Percentiles rank a stretch among this genome's conserved stretches.
phyloP scores from a whole-genome alignment of 768 basidiomycete genomes.

The Mycena vitilis region DNA sequence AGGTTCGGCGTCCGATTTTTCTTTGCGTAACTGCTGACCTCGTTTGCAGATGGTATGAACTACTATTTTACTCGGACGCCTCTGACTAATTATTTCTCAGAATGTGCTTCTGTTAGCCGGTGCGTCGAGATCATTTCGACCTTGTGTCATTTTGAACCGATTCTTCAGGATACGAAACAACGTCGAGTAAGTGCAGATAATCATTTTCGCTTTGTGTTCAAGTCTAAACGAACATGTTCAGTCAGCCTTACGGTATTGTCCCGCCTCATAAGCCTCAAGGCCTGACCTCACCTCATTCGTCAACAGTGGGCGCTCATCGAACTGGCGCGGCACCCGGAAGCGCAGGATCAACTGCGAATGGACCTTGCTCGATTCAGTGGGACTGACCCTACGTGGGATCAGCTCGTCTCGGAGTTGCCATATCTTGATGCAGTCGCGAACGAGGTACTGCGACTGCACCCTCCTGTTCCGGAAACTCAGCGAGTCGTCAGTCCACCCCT shows the following conservation, averaged over 20 bases:
- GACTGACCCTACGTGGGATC: slow-evolving; percentile 53
- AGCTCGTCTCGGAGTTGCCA: slow-evolving; percentile 49
- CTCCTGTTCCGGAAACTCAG: slow-evolving; percentile 43
- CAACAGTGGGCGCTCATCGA: slow-evolving; percentile 53
- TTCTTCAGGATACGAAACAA: slow-evolving; percentile 53
- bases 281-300: background rate
- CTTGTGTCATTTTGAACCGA: background rate
- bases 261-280: background rate
- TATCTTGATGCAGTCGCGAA: slow-evolving; percentile 56
- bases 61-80: background rate
- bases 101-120: slow-evolving; percentile 49
- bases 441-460: slow-evolving; percentile 53
- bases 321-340: slow-evolving; percentile 44
- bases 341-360: slow-evolving; percentile 46
- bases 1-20: slow-evolving; percentile 36
- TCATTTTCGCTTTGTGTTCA: background rate
- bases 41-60: background rate
- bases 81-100: slow-evolving; percentile 35
- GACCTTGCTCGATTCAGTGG: slow-evolving; percentile 41
- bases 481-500: slow-evolving; percentile 43
- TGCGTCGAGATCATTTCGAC: background rate
- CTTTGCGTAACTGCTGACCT: too few relatives aligned
- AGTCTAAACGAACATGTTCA: slow-evolving; percentile 3
- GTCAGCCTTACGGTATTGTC: slow-evolving; percentile 41
- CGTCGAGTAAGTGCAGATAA: slow-evolving; percentile 44